Percentiles rank a stretch among this genome's conserved stretches.
Conservation (phyloP, 2,329 filamentous ascomycete species). For the Knoxdaviesia proteae region DNA sequence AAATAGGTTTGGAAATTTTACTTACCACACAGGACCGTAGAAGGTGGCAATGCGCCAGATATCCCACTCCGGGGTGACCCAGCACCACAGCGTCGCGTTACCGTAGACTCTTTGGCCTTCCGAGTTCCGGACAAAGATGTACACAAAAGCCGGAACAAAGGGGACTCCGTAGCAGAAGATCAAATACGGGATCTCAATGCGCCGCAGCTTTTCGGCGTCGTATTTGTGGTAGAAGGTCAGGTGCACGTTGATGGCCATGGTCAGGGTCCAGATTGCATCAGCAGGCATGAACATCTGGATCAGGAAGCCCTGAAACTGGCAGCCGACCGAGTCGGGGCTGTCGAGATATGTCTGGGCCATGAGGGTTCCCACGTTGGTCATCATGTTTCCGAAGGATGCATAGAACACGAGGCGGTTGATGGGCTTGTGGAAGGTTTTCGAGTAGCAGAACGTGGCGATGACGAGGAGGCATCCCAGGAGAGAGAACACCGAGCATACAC, state of each 20-base stretch:
- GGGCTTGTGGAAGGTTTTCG: constrained; percentile 57
- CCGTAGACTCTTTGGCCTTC: constrained; percentile 40
- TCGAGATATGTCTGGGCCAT: constrained; percentile 43
- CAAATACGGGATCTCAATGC: constrained; percentile 47
- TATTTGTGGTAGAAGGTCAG: constrained; percentile 56
- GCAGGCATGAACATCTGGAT: constrained; percentile 70
- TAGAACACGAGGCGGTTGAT: constrained; percentile 75
- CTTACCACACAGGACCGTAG: constrained; percentile 40
- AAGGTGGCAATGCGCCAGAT: constrained; percentile 48
- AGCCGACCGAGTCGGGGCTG: constrained; percentile 25
- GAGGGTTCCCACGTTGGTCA: constrained; percentile 56
- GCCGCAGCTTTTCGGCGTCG: constrained; percentile 36
- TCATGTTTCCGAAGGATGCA: constrained; percentile 61
- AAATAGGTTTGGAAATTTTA: constrained; percentile 8
- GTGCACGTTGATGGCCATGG: constrained; percentile 64
- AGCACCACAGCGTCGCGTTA: constrained; percentile 59
- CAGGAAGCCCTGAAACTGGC: constrained; percentile 57
- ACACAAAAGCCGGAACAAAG: constrained; percentile 40
- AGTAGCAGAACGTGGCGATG: constrained; percentile 47
- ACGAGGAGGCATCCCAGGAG: constrained; percentile 51
- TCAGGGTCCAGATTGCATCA: constrained; percentile 51
- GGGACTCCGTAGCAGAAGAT: constrained; percentile 48
- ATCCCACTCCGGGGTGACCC: constrained; percentile 43
- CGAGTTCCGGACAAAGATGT: constrained; percentile 34
- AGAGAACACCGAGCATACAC: constrained; percentile 49